Evolutionary conservation across 306 rosid genomes (phyloP).

Genomic region (Ammopiptanthus mongolicus): DNA sequence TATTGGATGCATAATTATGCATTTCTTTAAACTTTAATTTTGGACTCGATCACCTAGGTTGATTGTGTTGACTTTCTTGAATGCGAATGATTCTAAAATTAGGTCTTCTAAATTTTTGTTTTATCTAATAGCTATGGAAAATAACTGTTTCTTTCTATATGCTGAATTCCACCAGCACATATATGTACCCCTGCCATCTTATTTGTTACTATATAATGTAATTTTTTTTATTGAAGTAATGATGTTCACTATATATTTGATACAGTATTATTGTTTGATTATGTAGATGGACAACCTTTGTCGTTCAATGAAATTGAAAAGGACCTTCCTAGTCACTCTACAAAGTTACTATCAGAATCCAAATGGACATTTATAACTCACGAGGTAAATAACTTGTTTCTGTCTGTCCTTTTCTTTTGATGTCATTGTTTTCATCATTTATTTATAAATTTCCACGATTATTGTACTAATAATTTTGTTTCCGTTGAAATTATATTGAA

Average conservation of each 20-base stretch:
- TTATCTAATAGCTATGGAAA: neutral
- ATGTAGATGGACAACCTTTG: slow-evolving; percentile 65
- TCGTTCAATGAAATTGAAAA: slow-evolving; percentile 50
- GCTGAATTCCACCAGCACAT: neutral
- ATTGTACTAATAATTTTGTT: neutral
- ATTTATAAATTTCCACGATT: neutral
- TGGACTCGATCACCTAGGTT: neutral
- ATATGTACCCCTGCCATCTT: neutral
- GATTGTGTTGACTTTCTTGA: neutral
- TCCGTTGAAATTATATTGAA: neutral
- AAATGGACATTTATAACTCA: slow-evolving; percentile 88
- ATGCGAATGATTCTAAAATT: neutral
- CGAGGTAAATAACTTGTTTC: slow-evolving; percentile 43
- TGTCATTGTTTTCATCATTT: neutral
- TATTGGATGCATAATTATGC: neutral
- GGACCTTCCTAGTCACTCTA: slow-evolving; percentile 57
- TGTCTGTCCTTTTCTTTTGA: neutral
- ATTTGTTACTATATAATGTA: neutral
- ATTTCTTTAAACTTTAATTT: neutral
- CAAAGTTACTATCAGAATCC: slow-evolving; percentile 51
- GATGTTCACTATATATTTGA: neutral
- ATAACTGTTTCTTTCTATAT: neutral
- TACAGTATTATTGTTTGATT: neutral
- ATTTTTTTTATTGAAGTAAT: neutral
- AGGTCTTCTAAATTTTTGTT: neutral